Conservation (phyloP, 2,329 filamentous ascomycete genomes). For the Sporothrix inflata region DNA sequence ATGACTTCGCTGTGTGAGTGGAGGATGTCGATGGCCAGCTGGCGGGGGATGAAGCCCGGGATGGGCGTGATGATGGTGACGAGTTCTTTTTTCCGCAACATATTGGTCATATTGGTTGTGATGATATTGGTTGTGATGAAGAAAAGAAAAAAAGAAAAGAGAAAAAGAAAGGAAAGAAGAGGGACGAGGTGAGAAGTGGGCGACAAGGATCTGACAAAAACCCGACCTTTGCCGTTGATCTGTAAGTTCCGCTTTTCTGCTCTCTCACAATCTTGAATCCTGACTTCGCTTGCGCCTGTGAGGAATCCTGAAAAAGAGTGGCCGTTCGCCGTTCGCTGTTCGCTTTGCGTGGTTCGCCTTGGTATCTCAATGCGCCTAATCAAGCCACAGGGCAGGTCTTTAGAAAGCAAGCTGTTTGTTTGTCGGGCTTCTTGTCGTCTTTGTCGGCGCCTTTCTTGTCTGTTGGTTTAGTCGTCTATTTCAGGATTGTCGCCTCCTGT, state of each 20-base stretch:
- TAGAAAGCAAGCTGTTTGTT: background rate
- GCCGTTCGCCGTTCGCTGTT: background rate
- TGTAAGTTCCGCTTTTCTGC: slow-evolving; percentile 7
- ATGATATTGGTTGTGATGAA: background rate
- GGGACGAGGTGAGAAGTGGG: background rate
- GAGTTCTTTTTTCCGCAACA: slow-evolving; percentile 62
- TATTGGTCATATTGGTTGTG: slow-evolving; percentile 36
- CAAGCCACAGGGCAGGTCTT: too few species aligned
- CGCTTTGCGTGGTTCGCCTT: background rate
- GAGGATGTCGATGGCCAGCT: slow-evolving; percentile 72
- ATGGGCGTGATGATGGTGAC: slow-evolving; percentile 73
- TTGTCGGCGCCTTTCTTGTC: background rate
- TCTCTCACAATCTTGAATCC: background rate
- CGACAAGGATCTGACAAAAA: slow-evolving; percentile 9
- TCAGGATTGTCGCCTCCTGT: background rate
- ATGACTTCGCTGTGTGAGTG: slow-evolving; percentile 73
- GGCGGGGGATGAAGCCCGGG: slow-evolving; percentile 69
- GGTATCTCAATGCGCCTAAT: background rate
- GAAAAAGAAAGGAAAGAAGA: background rate
- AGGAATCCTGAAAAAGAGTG: background rate
- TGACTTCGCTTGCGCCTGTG: background rate
- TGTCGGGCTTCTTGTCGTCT: background rate
- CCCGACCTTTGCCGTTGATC: slow-evolving; percentile 11
- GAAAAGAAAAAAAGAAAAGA: background rate
- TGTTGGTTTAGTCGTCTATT: background rate